A percentile compares a stretch with the other conserved stretches of the same genome.
phyloP scores from a whole-genome alignment of 192 early-diverging fungal genomes.

The Gamsiella multidivaricata region DNA sequence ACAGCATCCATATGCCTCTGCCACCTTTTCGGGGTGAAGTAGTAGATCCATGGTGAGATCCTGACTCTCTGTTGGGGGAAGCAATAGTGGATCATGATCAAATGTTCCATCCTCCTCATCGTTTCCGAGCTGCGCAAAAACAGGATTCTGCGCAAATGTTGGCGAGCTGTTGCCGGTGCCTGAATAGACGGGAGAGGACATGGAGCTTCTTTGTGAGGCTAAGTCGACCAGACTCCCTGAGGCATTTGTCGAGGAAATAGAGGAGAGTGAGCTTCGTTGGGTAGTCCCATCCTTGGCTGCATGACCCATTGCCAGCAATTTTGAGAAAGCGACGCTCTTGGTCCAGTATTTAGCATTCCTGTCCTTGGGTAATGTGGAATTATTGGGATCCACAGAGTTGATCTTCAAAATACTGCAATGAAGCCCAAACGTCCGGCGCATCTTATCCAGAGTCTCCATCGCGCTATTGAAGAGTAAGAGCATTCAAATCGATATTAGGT shows the following conservation, averaged over 20 bases:
- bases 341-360: constrained; percentile 60
- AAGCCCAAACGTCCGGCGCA: constrained; percentile 75
- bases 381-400: constrained; percentile 61
- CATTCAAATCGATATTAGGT: not conserved
- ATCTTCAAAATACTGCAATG: constrained; percentile 69
- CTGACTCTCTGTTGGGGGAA: constrained; percentile 24
- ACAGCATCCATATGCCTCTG: constrained; percentile 63
- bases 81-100: constrained; percentile 35
- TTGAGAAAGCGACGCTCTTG: constrained; percentile 49
- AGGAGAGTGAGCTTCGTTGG: constrained; percentile 24
- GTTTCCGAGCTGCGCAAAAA: constrained; percentile 42
- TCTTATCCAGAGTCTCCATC: constrained; percentile 65
- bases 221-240: constrained; percentile 32
- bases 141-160: constrained; percentile 39
- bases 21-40: constrained; percentile 30
- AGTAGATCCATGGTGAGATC: constrained; percentile 27
- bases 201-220: constrained; percentile 33
- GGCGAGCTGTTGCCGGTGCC: constrained; percentile 48
- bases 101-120: constrained; percentile 42
- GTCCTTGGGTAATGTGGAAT: constrained; percentile 22
- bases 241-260: constrained; percentile 15
- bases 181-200: constrained; percentile 54
- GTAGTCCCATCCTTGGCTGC: constrained; percentile 22
- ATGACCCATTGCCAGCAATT: constrained; percentile 24
- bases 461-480: constrained; percentile 56